Evolutionary conservation across 768 basidiomycete genomes (phyloP), one percentile per base, ranked within the genome.

Genomic region (Boletellus emodensis): DNA sequence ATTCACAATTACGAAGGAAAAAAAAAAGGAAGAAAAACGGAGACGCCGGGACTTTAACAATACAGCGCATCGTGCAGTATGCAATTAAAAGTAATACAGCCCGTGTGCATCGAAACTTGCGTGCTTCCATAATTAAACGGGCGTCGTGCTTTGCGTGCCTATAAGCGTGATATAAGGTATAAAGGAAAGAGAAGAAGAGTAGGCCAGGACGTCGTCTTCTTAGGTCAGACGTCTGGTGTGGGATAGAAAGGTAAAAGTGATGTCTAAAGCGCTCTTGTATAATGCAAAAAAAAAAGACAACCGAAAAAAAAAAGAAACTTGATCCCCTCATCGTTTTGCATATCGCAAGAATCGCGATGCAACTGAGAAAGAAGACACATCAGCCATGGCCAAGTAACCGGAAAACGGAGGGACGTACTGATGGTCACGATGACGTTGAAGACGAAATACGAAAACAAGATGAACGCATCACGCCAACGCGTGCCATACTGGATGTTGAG

Each of bases 281-380:
- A 37, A 5, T 7, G n/a, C 18, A 20, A 12, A 1, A 9, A 43
- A 40, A 12, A 1, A 9, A 43, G 36, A 6, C 3, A 3, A 6
- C 14, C n/a, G 20, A 0, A 10, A 42, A 0, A 10, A 42, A 13
- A 3, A 14, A 7, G 6, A 26, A 26, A 7, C 24, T 1, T 6
- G 17, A 3, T 5, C 3, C 10, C 9, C 24, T 26, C 61, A 65
- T 24, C 85, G 83, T 61, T 79, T 87, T 22, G 85, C 83, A 56
- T 82, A 88, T 34, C 84, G 79, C 40, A 90, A 72, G 70, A 79
- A 84, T 40, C 85, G 78, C 22, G 87, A 87, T 7, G 85, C 87
- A 49, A 87, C 77, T 71, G 66, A 51, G 18, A 45, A 14, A 11
- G 32, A 1, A 6, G 9, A 0, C 11, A 17, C 6, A 24, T 54